Evolutionary conservation across 1,284 basidiomycete species (phyloP), one percentile per base, ranked within the genome.

Genomic region (Cryptococcus maquisensis): DNA sequence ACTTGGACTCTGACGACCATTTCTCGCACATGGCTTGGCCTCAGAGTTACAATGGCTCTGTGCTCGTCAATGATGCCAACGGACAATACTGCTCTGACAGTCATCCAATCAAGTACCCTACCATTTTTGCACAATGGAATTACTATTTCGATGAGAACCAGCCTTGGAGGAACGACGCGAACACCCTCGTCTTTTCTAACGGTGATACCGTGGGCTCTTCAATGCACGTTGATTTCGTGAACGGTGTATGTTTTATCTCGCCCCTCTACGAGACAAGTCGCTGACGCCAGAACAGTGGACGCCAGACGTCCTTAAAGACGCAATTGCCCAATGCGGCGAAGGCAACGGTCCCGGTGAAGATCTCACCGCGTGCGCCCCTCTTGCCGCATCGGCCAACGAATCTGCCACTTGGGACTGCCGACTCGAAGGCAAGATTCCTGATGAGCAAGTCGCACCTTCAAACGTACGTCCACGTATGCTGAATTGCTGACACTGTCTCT

Each of bases 1-100:
- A 51, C 23, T 50, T 67, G 23, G 63, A 68, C 53, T 69, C 68
- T 21, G 39, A 49, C 2, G 70, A 72, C 59, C 69, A 74, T 57
- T 75, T 75, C 62, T 68, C 66, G 12, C 73, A 75, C 59, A 68
- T 75, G 66, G 54, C 66, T 6, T 75, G 71, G 71, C 71, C 71
- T 1, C 47, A 63, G 21, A 52, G 59, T 45, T 55, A 54, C 37
- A 44, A 57, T 32, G 63, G 63, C 7, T 32, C 59, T 0, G 32
- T 32, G 3, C 57, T 60, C 3, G 61, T 59, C 36, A 49, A 59
- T 24, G 53, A 66, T 37, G 35, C 47, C 18, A 62, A 63, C 37
- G 66, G 64, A 36, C 38, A 26, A 15, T 40, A 36, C 3, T 73
- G 71, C 54, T 70, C 71, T 23, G 59, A 60, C 12, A 57, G 64